These are phyloP conservation scores for Wallacemonas rigidus DNA, from an alignment of 208 protist species.

Conservation along the genomic window DNA sequence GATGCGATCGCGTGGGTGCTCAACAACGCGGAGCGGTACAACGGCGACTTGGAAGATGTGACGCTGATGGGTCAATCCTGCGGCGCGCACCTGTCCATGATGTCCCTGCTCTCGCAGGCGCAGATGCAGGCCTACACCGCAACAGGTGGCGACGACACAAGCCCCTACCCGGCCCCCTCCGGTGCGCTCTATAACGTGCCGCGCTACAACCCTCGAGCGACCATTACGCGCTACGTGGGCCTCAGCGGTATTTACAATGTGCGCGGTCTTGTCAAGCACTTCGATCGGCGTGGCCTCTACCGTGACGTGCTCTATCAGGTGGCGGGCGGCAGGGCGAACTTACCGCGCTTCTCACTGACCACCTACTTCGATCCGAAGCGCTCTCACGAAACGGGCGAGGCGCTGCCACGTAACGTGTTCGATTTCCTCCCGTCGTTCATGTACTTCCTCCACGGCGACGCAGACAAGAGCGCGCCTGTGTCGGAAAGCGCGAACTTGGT, in stretches of 20 bases:
- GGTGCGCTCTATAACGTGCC: slow-evolving; percentile 77
- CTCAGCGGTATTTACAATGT: slow-evolving; percentile 84
- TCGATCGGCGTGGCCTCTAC: slow-evolving; percentile 56
- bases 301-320: slow-evolving; percentile 50
- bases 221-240: slow-evolving; percentile 81
- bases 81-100: slow-evolving; percentile 86
- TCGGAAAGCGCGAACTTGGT: slow-evolving; percentile 79
- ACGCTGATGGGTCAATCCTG: slow-evolving; percentile 84
- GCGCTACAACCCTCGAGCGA: slow-evolving; percentile 82
- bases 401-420: slow-evolving; percentile 81
- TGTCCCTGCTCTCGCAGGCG: slow-evolving; percentile 86
- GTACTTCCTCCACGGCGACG: slow-evolving; percentile 85
- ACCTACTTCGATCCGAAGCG: slow-evolving; percentile 74
- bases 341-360: slow-evolving; percentile 42
- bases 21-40: slow-evolving; percentile 47
- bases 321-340: slow-evolving; percentile 38
- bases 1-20: slow-evolving; percentile 88
- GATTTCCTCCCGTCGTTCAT: slow-evolving; percentile 79
- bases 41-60: slow-evolving; percentile 51
- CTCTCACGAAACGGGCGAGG: slow-evolving; percentile 52
- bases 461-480: slow-evolving; percentile 72
- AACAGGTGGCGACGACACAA: slow-evolving; percentile 18
- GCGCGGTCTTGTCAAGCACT: slow-evolving; percentile 42
- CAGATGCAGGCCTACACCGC: slow-evolving; percentile 62
- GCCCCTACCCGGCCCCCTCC: slow-evolving; percentile 29